Percentiles rank a stretch among this genome's conserved stretches.
Evolutionary conservation across 176 grass and related monocot species (phyloP).

Genomic region (Thalia dealbata): DNA sequence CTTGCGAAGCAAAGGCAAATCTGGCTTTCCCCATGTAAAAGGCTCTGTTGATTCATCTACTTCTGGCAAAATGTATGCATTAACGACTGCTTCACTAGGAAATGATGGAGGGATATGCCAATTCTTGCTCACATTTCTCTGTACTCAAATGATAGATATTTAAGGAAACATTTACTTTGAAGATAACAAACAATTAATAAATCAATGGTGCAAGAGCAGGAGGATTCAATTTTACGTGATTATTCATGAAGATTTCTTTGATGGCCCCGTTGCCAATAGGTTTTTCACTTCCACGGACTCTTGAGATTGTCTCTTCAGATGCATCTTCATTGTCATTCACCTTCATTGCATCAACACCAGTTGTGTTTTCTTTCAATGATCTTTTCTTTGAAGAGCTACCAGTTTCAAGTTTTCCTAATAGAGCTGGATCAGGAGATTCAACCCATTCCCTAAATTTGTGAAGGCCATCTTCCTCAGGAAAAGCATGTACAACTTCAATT

Average conservation of each 20-base stretch:
- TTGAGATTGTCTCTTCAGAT: conserved; percentile 9
- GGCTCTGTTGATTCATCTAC: conserved; percentile 74
- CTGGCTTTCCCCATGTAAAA: conserved; percentile 89
- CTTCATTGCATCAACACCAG: conserved; percentile 29
- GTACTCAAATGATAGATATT: conserved; percentile 27
- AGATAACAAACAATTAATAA: not conserved
- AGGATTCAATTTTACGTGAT: conserved; percentile 56
- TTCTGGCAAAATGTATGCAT: conserved; percentile 68
- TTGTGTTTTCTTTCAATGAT: conserved; percentile 28
- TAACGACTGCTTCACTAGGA: conserved; percentile 70
- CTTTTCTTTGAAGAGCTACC: conserved; percentile 43
- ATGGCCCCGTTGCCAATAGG: conserved; percentile 30
- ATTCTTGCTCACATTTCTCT: conserved; percentile 98
- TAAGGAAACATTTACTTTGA: conserved; percentile 5
- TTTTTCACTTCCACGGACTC: conserved; percentile 34
- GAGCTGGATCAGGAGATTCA: conserved; percentile 82
- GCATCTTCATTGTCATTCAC: conserved; percentile 16
- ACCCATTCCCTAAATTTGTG: conserved; percentile 90
- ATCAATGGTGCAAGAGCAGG: conserved; percentile 9
- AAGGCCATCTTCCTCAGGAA: conserved; percentile 90
- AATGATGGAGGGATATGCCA: conserved; percentile 83
- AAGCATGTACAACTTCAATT: conserved; percentile 93
- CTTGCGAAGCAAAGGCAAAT: conserved; percentile 77
- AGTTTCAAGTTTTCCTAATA: conserved; percentile 59
- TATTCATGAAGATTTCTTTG: conserved; percentile 79